A percentile compares a stretch with the other conserved stretches of the same genome.
Conservation (phyloP, 1,284 basidiomycete genomes). For the Lentinus polychrous region DNA sequence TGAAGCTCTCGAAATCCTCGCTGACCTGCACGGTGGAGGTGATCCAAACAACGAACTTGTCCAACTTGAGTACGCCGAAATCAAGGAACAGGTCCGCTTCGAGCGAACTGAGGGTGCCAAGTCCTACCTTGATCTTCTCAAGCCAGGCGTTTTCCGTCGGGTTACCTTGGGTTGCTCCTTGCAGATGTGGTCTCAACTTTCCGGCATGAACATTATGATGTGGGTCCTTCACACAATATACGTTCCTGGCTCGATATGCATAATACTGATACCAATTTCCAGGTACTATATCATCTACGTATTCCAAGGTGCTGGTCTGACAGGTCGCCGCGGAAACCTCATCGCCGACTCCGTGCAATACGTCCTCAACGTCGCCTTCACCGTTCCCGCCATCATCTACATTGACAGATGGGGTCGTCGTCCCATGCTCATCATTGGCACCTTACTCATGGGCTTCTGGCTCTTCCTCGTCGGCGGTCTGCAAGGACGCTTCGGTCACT, state of each 20-base stretch:
- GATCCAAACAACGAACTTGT: conserved; percentile 61
- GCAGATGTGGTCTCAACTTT: conserved; percentile 43
- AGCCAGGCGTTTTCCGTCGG: conserved; percentile 36
- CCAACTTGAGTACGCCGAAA: conserved; percentile 73
- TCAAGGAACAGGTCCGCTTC: conserved; percentile 64
- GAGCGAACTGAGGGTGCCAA: conserved; percentile 70
- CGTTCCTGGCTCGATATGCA: background rate
- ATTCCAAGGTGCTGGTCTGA: conserved; percentile 70
- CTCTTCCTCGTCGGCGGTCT: conserved; percentile 73
- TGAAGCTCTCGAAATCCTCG: conserved; percentile 72
- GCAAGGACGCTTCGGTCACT: conserved; percentile 59
- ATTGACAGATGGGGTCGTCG: conserved; percentile 76
- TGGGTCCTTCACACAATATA: conserved; percentile 20
- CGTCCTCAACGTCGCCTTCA: conserved; percentile 67
- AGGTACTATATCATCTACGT: conserved; percentile 76
- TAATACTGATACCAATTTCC: background rate
- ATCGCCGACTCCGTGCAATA: conserved; percentile 78
- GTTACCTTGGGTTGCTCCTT: conserved; percentile 35
- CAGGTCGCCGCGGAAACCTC: conserved; percentile 61
- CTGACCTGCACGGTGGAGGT: conserved; percentile 74
- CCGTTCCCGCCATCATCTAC: conserved; percentile 68
- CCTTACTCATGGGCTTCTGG: conserved; percentile 66
- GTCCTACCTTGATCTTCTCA: conserved; percentile 62
- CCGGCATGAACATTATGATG: conserved; percentile 62
- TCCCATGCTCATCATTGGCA: conserved; percentile 65